Conservation (phyloP, 164 flowering plant genomes). For the Vitis amurensis region DNA sequence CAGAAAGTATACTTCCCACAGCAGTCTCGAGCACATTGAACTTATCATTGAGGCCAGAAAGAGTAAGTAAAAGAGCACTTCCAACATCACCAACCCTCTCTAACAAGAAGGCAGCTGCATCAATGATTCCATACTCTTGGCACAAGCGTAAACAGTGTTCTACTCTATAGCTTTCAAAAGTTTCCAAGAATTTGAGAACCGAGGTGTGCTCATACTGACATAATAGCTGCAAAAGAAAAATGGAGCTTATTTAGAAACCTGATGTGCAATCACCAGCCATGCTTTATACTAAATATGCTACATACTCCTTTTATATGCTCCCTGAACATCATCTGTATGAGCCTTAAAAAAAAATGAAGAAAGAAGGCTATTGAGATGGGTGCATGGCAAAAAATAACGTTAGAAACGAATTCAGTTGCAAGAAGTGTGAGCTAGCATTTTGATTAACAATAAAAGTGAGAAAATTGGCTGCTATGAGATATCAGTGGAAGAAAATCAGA, state of each 20-base stretch:
- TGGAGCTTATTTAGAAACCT: slow-evolving; percentile 6
- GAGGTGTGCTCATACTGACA: slow-evolving; percentile 80
- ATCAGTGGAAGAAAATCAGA: no score
- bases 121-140: slow-evolving; percentile 78
- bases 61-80: slow-evolving; percentile 77
- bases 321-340: no score
- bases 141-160: slow-evolving; percentile 90
- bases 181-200: slow-evolving; percentile 88
- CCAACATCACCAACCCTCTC: slow-evolving; percentile 98
- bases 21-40: slow-evolving; percentile 55
- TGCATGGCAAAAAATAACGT: background rate
- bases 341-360: no score
- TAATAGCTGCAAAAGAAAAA: slow-evolving; percentile 65
- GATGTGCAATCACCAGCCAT: background rate
- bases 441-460: background rate
- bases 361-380: background rate
- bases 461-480: background rate
- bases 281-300: background rate
- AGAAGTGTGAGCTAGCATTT: background rate
- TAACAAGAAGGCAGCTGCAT: slow-evolving; percentile 90
- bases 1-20: slow-evolving; percentile 36
- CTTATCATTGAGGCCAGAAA: slow-evolving; percentile 68
- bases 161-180: slow-evolving; percentile 88
- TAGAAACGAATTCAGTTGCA: background rate
- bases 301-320: background rate